Percentiles rank a stretch among this genome's conserved stretches.
phyloP scores from a whole-genome alignment of 768 basidiomycete genomes.

The Clitopilus passeckerianus region DNA sequence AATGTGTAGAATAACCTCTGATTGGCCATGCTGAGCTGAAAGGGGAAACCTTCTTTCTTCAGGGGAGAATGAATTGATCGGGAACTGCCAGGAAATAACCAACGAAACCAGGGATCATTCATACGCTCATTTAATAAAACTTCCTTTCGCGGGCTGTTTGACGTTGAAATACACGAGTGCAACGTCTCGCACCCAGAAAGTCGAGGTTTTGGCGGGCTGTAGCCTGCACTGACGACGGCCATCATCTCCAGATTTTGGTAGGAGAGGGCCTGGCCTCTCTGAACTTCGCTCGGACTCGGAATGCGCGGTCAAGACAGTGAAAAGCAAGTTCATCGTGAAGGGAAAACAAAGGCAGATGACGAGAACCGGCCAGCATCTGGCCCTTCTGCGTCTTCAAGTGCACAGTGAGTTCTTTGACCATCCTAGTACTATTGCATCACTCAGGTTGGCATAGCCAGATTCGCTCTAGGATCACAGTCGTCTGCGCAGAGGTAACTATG shows the following conservation, averaged over 20 bases:
- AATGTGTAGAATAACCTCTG: no score
- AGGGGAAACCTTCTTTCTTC: neutral
- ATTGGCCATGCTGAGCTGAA: no score
- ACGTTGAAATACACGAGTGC: neutral
- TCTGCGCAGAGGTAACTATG: constrained; percentile 67
- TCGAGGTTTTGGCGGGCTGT: neutral
- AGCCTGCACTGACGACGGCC: neutral
- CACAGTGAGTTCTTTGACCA: neutral
- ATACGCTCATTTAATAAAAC: neutral
- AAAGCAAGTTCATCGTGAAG: neutral
- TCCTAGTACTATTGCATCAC: neutral
- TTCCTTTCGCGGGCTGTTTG: neutral
- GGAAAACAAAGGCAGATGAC: constrained; percentile 11
- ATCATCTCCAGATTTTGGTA: neutral
- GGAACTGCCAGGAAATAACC: neutral
- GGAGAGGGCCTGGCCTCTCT: neutral
- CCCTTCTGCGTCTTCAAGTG: neutral
- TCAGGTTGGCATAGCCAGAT: constrained; percentile 42
- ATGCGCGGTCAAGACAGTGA: neutral
- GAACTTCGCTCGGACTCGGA: neutral
- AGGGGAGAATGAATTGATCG: neutral
- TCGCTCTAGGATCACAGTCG: constrained; percentile 74
- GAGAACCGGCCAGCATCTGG: constrained; percentile 4
- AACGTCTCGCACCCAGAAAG: neutral
- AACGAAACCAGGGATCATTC: neutral